Evolutionary conservation across 2,329 filamentous ascomycete genomes (phyloP), one percentile per base, ranked within the genome.

Genomic region (Trichoderma endophyticum): DNA sequence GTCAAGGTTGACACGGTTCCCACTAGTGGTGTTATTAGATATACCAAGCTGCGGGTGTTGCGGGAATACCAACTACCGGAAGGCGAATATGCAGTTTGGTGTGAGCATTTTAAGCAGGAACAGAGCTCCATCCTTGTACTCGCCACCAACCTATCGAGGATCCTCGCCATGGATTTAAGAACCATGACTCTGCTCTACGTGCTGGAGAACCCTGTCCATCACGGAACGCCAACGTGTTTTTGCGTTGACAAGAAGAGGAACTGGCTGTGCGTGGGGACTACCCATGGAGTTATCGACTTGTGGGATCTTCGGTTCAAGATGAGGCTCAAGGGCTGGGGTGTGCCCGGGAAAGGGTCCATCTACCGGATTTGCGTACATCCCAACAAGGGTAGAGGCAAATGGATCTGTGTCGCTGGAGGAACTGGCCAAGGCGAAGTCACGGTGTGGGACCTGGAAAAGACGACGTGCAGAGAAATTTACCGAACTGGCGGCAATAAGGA

Each of bases 231-330:
- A 1, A 98, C 93, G 0, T 96, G 93, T 75, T 98, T 99, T 81
- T 95, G 93, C 77, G 87, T 97, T 36, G 94, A 98, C 78, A 88
- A 90, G 71, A 93, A 91, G 78, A 91, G 92, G 65, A 94, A 96
- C 78, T 99, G 96, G 96, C 85, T 99, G 3, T 87, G 97, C 2
- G 83, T 98, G 0, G 96, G 95, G 43, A 99, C 97, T 0, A 93
- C 94, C 0, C 95, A 98, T 79, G 96, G 97, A 43, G 91, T 98
- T 32, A 85, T 99, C 8, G 93, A 97, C 79, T 87, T 99, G 1
- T 99, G 96, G 96, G 96, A 99, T 81, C 86, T 99, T 54, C 92
- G 96, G n/a, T 99, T 99, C 85, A 92, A 90, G 75, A 88, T 98
- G 76, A 89, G 94, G 26, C 85, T 98, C 28, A 94, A 93, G 80